These are phyloP conservation scores for Seminavis robusta DNA, from an alignment of 108 stramenopile species.

Conservation along the genomic window DNA sequence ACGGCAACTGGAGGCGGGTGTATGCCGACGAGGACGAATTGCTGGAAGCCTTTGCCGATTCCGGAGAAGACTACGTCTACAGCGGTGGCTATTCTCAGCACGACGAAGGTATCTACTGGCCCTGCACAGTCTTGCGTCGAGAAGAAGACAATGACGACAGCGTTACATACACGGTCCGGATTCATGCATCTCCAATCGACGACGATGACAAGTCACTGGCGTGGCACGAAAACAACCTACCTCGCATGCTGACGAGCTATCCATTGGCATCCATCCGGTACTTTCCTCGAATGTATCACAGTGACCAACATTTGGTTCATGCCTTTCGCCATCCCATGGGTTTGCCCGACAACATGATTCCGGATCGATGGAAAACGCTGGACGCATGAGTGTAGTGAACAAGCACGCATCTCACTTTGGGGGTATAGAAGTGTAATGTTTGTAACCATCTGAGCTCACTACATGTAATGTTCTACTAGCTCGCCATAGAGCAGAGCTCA, in stretches of 20 bases:
- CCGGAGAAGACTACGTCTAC: not conserved
- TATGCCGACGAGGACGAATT: conserved; percentile 10
- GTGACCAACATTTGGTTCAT: conserved; percentile 23
- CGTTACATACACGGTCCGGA: conserved; percentile 8
- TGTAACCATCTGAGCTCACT: too few relatives aligned
- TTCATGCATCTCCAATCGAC: too few relatives aligned
- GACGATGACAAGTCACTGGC: too few relatives aligned
- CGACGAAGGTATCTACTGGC: conserved; percentile 12
- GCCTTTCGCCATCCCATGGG: conserved; percentile 40
- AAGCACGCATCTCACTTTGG: too few relatives aligned
- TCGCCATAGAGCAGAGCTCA: too few relatives aligned
- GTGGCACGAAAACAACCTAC: too few relatives aligned
- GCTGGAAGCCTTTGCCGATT: not conserved
- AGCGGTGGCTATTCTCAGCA: conserved; percentile 1
- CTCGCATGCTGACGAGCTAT: too few relatives aligned
- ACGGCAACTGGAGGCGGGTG: conserved; percentile 1
- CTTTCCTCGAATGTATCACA: too few relatives aligned
- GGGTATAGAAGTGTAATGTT: too few relatives aligned
- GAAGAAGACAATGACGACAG: not conserved
- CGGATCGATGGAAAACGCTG: conserved; percentile 21
- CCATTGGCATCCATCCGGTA: too few relatives aligned
- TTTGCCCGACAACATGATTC: conserved; percentile 39
- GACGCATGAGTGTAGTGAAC: too few relatives aligned
- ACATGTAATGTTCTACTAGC: too few relatives aligned
- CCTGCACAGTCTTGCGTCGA: conserved; percentile 12